These are phyloP conservation scores for Blastobotrys parvus DNA, from an alignment of 805 yeast genomes.

Conservation along the genomic window DNA sequence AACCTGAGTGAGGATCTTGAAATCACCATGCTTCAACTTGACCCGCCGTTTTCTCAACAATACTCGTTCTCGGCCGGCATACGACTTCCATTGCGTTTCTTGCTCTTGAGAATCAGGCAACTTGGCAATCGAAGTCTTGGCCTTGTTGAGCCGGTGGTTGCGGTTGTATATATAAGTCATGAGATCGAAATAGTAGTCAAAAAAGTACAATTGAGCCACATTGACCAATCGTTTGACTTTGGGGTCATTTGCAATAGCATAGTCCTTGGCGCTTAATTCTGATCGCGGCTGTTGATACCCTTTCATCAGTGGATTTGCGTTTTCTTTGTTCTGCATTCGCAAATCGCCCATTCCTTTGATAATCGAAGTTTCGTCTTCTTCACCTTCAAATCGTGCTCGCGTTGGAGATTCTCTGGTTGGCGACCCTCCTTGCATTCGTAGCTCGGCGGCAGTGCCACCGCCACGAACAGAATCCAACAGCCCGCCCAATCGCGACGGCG, in stretches of 20 bases:
- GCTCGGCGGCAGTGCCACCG: neutral
- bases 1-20: slow-evolving; percentile 93
- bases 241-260: slow-evolving; percentile 45
- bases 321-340: slow-evolving; percentile 8
- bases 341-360: slow-evolving; percentile 14
- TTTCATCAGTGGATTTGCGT: neutral
- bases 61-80: slow-evolving; percentile 77
- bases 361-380: slow-evolving; percentile 17
- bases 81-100: slow-evolving; percentile 64
- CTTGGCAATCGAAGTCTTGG: slow-evolving; percentile 39
- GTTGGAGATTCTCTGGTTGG: neutral
- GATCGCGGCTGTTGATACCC: neutral
- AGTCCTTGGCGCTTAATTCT: slow-evolving; percentile 13
- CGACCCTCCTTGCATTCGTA: slow-evolving; percentile 1
- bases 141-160: slow-evolving; percentile 70
- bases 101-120: slow-evolving; percentile 33
- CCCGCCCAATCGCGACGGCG: slow-evolving; percentile 2
- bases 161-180: slow-evolving; percentile 86
- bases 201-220: slow-evolving; percentile 87
- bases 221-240: slow-evolving; percentile 81
- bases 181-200: slow-evolving; percentile 94
- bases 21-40: slow-evolving; percentile 90
- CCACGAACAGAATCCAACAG: neutral
- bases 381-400: slow-evolving; percentile 1
- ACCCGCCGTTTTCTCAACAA: slow-evolving; percentile 79